Evolutionary conservation across 1,139 yeast species (phyloP), one percentile per base, ranked within the genome.

Genomic region (Geotrichum carabidarum): DNA sequence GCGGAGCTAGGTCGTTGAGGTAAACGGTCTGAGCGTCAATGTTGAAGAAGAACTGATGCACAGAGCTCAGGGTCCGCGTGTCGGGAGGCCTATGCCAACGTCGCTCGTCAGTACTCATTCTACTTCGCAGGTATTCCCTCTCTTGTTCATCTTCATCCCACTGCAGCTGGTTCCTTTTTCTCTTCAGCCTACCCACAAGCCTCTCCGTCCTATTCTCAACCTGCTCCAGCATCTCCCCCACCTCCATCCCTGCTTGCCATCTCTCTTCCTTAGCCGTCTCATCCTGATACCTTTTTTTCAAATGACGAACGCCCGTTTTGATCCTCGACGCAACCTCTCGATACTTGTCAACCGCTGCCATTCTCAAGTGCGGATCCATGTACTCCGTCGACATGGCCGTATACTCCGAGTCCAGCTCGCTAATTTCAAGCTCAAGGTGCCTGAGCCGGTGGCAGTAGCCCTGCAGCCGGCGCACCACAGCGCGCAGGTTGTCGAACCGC

Each of bases 21-120:
- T 48, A 48, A 2, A 48, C 51, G n/a, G 30, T 14, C 31, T 48
- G 35, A 2, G 42, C 51, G 30, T 40, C 51, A 27, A 48, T 27
- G 18, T 48, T 48, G 27, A 30, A 22, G 40, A 48, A 48, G 22
- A 48, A 48, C 30, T 14, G 22, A 8, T 48, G 51, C 6, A 48
- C 45, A 12, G 30, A 9, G 45, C 17, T 14, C 12, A 43, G 14
- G 2, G 22, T 8, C 4, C 46, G 2, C 5, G 2, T 27, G 27
- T 27, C 46, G 4, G 27, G 27, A 22, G 27, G 27, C 15, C 17
- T 15, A 17, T 37, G 17, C 14, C 37, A n/a, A 4, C 37, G 37
- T 34, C 9, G 15, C 8, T 8, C 15, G 15, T 2, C 15, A 3
- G 6, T 14, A 6, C 15, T 37, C 15, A 8, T 9, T 17, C 17